A percentile compares a stretch with the other conserved stretches of the same genome.
Evolutionary conservation across 805 yeast species (phyloP).

Genomic region (Scheffersomyces spartinae): DNA sequence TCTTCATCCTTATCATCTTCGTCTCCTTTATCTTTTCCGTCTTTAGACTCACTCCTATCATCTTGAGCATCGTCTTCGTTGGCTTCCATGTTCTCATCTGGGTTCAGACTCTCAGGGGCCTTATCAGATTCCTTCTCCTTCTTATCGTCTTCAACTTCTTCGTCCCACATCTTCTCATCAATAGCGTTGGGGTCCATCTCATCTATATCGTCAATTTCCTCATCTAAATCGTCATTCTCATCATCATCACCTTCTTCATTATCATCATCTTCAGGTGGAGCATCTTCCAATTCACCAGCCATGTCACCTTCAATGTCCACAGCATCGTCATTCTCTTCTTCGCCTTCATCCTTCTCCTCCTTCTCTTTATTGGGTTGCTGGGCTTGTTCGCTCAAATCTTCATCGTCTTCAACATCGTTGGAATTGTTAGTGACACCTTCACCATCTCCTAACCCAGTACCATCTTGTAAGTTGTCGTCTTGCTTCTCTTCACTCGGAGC

Average conservation of each 20-base stretch:
- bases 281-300: constrained; percentile 87
- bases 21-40: constrained; percentile 16
- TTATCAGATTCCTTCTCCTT: constrained; percentile 78
- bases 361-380: constrained; percentile 67
- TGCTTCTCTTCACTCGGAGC: constrained; percentile 56
- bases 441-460: constrained; percentile 91
- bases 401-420: constrained; percentile 84
- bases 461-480: constrained; percentile 58
- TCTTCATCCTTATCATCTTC: constrained; percentile 14
- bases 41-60: constrained; percentile 26
- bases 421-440: constrained; percentile 73
- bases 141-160: constrained; percentile 62
- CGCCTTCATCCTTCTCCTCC: constrained; percentile 45
- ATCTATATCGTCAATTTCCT: constrained; percentile 79
- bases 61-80: constrained; percentile 34
- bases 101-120: constrained; percentile 44
- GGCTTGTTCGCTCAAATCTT: constrained; percentile 67
- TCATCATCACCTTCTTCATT: constrained; percentile 43
- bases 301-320: constrained; percentile 93
- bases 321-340: constrained; percentile 77
- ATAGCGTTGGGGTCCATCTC: constrained; percentile 90
- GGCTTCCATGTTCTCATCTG: constrained; percentile 37
- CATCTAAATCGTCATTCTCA: constrained; percentile 66
- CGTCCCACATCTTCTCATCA: constrained; percentile 98
- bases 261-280: constrained; percentile 52